Evolutionary conservation across 306 rosid species (phyloP), one percentile per base, ranked within the genome.

Genomic region (Begonia masoniana): DNA sequence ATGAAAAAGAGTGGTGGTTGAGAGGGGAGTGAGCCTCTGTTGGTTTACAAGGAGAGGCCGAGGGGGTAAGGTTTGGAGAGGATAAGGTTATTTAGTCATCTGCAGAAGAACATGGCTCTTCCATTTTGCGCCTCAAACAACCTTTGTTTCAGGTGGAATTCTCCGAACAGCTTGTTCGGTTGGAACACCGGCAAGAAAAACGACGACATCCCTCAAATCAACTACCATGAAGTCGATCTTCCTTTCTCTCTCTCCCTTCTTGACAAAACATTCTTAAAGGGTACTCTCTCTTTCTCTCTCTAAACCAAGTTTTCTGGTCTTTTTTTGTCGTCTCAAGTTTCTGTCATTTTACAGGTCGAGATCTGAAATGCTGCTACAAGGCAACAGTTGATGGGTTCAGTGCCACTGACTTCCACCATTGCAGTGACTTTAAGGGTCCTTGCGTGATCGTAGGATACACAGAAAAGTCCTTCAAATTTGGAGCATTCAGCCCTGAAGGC

Each of bases 401-500:
- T 46, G 94, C 94, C 2, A 58, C 81, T 4, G 69, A 64, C 58
- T 86, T 83, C 80, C 96, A 91, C 53, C 76, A 69, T 13, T 79
- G 68, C 52, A 78, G 96, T 52, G 92, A 91, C 48, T 91, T 91
- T 67, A 91, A 91, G 64, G 99, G 99, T 10, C 94, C 94, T 41
- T 81, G 94, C 56, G 92, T 87, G 51, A 79, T 86, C 42, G 79
- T 91, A 36, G 96, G 99, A 36, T 83, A 86, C 73, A 79, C 92
- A 61, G 59, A 75, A 79, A 71, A 83, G 62, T 67, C 78, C 55
- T 83, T 91, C 77, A 91, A 91, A 76, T 91, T 91, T 70, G 96
- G 94, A 41, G 99, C 94, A 51, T 86, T 91, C 59, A 91, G 69
- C 50, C 94, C 99, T 11, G 96, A 86, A 71, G 99, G 96, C 35